Base-by-base conservation (phyloP, 768 basidiomycete genomes). In the Lactarius evosmus region DNA sequence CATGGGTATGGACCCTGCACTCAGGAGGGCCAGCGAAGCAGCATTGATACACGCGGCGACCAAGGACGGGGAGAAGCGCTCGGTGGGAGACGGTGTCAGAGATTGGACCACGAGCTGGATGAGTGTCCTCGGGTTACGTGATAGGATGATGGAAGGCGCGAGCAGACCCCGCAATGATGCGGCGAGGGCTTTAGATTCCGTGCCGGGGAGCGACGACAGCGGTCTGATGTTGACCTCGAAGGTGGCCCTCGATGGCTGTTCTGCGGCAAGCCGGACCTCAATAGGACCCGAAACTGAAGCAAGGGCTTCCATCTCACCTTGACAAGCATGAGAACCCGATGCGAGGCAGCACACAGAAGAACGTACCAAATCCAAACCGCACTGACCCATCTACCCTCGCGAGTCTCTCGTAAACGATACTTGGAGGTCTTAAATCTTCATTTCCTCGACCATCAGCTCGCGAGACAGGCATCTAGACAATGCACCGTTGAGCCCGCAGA, bases 201-300 rank as follows among this genome's bases (percentile, higher is more conserved):
- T 89, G 4, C 85, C 87, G 8, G 92, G 81, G 11, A 91, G 78
- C 51, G 83, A 81, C 25, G 85, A 80, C 19, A 92, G 76, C 0
- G 93, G 91, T 2, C 91, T 82, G 9, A 91, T 78, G 52, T 77
- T 74, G 46, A 93, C 85, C 70, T 94, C 93, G 67, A 94, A 82
- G 0, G 89, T 85, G 0, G 90, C 85, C 60, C 85, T 83, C 12
- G 85, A 85, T 11, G 91, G 83, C 33, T 84, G 80, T 75, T 94
- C 93, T 8, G 81, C 74, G 3, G 84, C 82, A 8, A 85, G 77
- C 19, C 90, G 81, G 55, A 87, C 87, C 67, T 93, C 86, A 51
- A 93, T 86, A 22, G 93, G 93, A 0, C 93, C 92, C 16, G 89
- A 90, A 38, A 92, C 73, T 5, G 91, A 91, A 8, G 87, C 84